phyloP scores from a whole-genome alignment of 1,139 yeast genomes.

The Candida sp. region DNA sequence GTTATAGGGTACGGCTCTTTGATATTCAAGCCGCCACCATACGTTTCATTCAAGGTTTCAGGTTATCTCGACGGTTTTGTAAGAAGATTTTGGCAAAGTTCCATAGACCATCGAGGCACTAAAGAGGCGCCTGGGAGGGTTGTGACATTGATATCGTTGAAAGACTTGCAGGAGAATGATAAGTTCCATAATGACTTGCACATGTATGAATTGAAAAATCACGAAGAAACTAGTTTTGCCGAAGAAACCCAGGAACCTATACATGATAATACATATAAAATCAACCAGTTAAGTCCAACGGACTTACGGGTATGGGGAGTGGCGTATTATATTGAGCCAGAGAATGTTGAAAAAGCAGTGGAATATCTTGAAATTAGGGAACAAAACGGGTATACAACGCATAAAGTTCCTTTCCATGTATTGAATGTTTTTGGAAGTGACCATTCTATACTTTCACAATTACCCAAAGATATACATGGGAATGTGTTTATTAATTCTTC shows the following conservation, averaged over 20 bases:
- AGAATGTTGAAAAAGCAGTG: constrained; percentile 56
- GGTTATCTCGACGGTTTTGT: constrained; percentile 77
- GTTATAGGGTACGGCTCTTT: constrained; percentile 90
- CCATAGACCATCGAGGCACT: constrained; percentile 89
- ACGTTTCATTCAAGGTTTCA: constrained; percentile 53
- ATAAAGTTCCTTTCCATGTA: constrained; percentile 63
- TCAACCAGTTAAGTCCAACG: constrained; percentile 26
- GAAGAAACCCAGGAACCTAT: constrained; percentile 4
- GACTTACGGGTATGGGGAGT: constrained; percentile 74
- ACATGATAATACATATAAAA: constrained; percentile 9
- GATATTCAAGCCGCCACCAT: constrained; percentile 90
- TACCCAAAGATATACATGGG: constrained; percentile 21
- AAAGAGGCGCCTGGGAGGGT: constrained; percentile 85
- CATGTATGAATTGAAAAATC: constrained; percentile 29
- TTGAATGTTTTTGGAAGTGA: constrained; percentile 23
- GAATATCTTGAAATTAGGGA: constrained; percentile 78
- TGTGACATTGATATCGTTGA: constrained; percentile 65
- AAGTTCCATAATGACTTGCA: constrained; percentile 46
- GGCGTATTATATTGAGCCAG: constrained; percentile 76
- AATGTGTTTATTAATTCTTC: constrained; percentile 50
- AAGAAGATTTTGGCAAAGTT: constrained; percentile 89
- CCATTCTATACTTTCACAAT: constrained; percentile 8
- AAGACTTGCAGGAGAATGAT: constrained; percentile 40
- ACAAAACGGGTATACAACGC: constrained; percentile 82
- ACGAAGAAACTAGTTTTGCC: constrained; percentile 11